A percentile compares a stretch with the other conserved stretches of the same genome.
These are phyloP conservation scores for Waltergamsia citrina DNA, from an alignment of 2,329 filamentous ascomycete species.

Conservation along the genomic window DNA sequence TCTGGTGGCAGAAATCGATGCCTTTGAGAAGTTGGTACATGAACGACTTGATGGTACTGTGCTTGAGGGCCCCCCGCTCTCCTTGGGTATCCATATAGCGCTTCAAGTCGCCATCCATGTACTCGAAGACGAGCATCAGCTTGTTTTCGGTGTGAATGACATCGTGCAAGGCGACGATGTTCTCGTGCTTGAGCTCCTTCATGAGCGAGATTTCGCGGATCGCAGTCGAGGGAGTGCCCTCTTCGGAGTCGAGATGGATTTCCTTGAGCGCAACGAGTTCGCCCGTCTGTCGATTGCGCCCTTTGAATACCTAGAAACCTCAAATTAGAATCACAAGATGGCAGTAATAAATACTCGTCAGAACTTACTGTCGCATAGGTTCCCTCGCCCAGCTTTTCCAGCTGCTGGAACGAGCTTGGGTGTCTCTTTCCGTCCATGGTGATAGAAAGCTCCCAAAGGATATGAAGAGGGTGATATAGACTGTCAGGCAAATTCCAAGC, in stretches of 20 bases:
- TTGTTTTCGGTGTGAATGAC: conserved; percentile 99
- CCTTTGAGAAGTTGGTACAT: conserved; percentile 96
- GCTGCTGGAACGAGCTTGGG: conserved; percentile 96
- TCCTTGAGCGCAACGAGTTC: conserved; percentile 96
- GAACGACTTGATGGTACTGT: conserved; percentile 91
- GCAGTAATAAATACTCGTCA: conserved; percentile 5
- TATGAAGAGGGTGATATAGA: background rate
- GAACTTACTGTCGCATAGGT: conserved; percentile 86
- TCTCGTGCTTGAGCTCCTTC: conserved; percentile 99
- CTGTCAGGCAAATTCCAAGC: no score
- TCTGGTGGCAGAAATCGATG: conserved; percentile 97
- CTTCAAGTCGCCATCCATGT: conserved; percentile 97
- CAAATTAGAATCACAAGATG: background rate
- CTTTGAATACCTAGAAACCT: conserved; percentile 74
- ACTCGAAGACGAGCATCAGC: conserved; percentile 98
- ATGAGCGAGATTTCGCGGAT: conserved; percentile 98
- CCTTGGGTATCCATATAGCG: conserved; percentile 96
- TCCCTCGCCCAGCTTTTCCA: conserved; percentile 96
- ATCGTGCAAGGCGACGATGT: conserved; percentile 94
- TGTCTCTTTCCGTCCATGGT: conserved; percentile 86
- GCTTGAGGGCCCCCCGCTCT: conserved; percentile 81
- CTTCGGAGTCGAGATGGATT: conserved; percentile 96
- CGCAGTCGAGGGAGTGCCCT: conserved; percentile 92
- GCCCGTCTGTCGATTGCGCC: conserved; percentile 91
- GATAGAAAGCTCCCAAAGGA: background rate